A percentile compares a stretch with the other conserved stretches of the same genome.
phyloP scores from a whole-genome alignment of 805 yeast species.

The Candida ortonii region DNA sequence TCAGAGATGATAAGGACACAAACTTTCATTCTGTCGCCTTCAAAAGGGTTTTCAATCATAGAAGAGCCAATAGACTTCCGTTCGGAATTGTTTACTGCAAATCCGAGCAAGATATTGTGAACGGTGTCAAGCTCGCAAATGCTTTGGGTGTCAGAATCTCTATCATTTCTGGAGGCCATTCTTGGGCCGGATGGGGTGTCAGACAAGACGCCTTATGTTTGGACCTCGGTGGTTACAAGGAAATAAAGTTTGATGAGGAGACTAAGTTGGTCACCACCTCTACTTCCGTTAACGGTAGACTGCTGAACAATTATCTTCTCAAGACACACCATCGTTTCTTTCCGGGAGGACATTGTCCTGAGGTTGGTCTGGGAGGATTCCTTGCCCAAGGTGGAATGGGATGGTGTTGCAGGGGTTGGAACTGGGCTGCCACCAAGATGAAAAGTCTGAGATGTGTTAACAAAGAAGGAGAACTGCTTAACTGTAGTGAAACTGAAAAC shows the following conservation, averaged over 20 bases:
- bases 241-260: constrained; percentile 4
- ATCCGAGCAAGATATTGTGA: constrained; percentile 7
- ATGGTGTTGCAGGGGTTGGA: constrained; percentile 13
- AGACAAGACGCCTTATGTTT: constrained; percentile 9
- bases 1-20: constrained; percentile 5
- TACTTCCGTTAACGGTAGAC: constrained; percentile 7
- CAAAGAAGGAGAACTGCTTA: constrained; percentile 6
- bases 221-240: constrained; percentile 8
- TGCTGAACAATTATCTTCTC: constrained; percentile 3
- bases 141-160: constrained; percentile 8
- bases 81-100: constrained; percentile 6
- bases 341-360: constrained; percentile 13
- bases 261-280: constrained; percentile 7
- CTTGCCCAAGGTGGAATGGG: constrained; percentile 14
- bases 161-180: constrained; percentile 11
- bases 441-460: constrained; percentile 9
- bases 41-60: constrained; percentile 10
- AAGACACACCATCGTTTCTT: constrained; percentile 7
- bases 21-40: constrained; percentile 5
- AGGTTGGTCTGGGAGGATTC: constrained; percentile 13
- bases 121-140: constrained; percentile 11
- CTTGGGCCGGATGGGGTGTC: constrained; percentile 15
- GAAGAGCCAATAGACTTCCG: constrained; percentile 9
- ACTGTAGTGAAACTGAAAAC: constrained; percentile 10
- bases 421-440: constrained; percentile 12